Evolutionary conservation across 129 eudicot species (phyloP).

Genomic region (Logfia minima): DNA sequence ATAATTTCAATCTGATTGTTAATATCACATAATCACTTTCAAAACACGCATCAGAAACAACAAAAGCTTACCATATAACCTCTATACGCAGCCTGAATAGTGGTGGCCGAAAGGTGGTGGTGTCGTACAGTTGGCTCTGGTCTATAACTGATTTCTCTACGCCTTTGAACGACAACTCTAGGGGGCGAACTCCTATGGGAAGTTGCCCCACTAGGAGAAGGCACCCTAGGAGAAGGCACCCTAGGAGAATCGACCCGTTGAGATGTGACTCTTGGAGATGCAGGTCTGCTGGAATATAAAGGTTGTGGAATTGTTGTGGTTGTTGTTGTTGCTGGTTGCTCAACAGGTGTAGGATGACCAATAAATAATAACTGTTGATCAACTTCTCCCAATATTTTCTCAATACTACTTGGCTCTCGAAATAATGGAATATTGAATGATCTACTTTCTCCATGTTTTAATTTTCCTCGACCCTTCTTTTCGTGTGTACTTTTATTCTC

Average conservation of each 20-base stretch:
- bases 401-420: constrained; percentile 94
- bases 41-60: background rate
- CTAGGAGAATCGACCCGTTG: constrained; percentile 42
- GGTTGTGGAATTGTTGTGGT: constrained; percentile 36
- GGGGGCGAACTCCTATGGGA: constrained; percentile 45
- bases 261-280: constrained; percentile 46
- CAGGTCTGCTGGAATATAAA: constrained; percentile 31
- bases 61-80: constrained; percentile 73
- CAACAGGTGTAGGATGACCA: constrained; percentile 52
- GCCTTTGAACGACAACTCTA: constrained; percentile 35
- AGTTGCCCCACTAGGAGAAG: constrained; percentile 49
- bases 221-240: constrained; percentile 41
- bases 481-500: constrained; percentile 61
- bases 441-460: constrained; percentile 64
- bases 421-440: constrained; percentile 79
- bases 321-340: constrained; percentile 38
- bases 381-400: constrained; percentile 91
- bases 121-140: constrained; percentile 69
- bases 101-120: constrained; percentile 74
- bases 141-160: constrained; percentile 39
- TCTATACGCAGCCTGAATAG: constrained; percentile 82
- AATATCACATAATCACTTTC: background rate
- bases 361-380: constrained; percentile 58
- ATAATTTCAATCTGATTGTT: background rate
- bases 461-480: constrained; percentile 57